Base-by-base conservation (phyloP, 2,329 filamentous ascomycete species). In the Aspergillus tubingensis region DNA sequence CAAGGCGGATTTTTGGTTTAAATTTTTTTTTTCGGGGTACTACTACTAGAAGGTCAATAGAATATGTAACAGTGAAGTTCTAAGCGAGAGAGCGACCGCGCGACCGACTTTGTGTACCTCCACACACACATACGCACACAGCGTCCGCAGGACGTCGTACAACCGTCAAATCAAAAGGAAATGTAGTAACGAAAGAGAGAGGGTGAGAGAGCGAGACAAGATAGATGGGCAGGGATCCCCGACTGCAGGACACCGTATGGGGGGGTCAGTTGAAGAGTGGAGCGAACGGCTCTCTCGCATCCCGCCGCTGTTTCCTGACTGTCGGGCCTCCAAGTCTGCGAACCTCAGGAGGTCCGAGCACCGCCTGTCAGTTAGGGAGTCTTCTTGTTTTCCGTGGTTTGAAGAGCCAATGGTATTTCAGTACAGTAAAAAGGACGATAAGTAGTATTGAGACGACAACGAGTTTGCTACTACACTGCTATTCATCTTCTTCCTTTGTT, bases 211-310 rank as follows among this genome's bases (percentile, higher is more conserved):
- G 27, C 25, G 2, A 27, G 4, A 10, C 27, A 11, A 30, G 27
- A 30, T 5, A 11, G 41, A 21, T 47, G 57, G 54, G 51, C 47
- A 61, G 62, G 56, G 62, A 66, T 62, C 56, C 47, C 27, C 30
- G 48, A 53, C 43, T 64, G 61, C 57, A 63, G 57, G 48, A 54
- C 41, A 50, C 41, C 54, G 52, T 54, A 47, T 32, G 30, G 47
- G 60, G 54, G 56, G 52, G 52, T 39, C 5, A 41, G 36, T 17
- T 36, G 44, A 57, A 61, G 55, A 64, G 69, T 70, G 70, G 70
- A 73, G 66, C 68, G 72, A 74, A 74, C 72, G 72, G 70, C 64
- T 38, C 61, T 67, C 68, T 72, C 72, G 71, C 71, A 72, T 69
- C 69, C 52, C 65, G 69, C 65, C 65, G 64, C 67, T 70, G 71